These are phyloP conservation scores for Excoecaria cochinchinensis DNA, from an alignment of 345 rosid species.

Conservation along the genomic window DNA sequence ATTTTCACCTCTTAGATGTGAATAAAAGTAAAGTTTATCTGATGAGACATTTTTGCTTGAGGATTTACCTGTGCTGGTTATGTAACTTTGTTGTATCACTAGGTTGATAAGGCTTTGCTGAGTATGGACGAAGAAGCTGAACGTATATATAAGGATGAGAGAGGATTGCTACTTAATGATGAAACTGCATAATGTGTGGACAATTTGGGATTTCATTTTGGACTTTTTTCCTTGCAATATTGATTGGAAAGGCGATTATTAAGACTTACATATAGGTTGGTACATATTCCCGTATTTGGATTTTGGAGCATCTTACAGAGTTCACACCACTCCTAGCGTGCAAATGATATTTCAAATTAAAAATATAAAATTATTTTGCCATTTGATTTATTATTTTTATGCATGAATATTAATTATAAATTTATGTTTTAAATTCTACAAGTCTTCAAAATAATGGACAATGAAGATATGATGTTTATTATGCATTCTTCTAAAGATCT, in stretches of 20 bases:
- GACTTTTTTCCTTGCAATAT: constrained; percentile 82
- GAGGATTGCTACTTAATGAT: constrained; percentile 71
- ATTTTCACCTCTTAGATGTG: no score
- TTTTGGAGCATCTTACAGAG: not conserved
- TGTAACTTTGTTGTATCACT: not conserved
- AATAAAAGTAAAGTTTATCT: not conserved
- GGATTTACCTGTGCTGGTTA: constrained; percentile 1
- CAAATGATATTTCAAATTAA: no score
- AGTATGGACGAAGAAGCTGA: constrained; percentile 96
- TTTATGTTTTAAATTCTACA: no score
- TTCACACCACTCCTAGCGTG: no score
- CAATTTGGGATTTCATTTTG: constrained; percentile 92
- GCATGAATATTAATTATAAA: no score
- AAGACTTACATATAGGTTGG: constrained; percentile 96
- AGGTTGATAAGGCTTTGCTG: constrained; percentile 90
- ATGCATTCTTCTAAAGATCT: no score
- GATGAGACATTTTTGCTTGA: not conserved
- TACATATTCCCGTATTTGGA: not conserved
- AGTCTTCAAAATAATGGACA: no score
- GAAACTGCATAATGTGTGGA: constrained; percentile 98
- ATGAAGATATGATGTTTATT: no score
- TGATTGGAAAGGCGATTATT: constrained; percentile 86
- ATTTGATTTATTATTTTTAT: no score
- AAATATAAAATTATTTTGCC: no score
- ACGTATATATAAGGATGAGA: constrained; percentile 85